Percentiles rank a stretch among this genome's conserved stretches.
Evolutionary conservation across 768 basidiomycete species (phyloP).

Genomic region (Phylloporus sp.): DNA sequence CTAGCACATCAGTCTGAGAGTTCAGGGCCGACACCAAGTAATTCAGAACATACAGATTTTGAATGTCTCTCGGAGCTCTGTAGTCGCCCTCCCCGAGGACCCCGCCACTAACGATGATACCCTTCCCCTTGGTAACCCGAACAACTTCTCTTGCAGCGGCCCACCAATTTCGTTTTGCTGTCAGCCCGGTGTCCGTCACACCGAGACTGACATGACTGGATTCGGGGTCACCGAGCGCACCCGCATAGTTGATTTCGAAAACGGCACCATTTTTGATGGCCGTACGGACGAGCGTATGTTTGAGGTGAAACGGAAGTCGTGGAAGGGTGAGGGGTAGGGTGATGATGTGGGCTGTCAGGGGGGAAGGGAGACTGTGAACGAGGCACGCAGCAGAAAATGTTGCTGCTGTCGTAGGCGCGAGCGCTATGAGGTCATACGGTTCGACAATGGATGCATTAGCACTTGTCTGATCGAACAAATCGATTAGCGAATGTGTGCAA

Average conservation of each 20-base stretch:
- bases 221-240: constrained; percentile 63
- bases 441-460: constrained; percentile 60
- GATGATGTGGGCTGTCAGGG: constrained; percentile 77
- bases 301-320: constrained; percentile 75
- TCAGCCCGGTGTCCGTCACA: constrained; percentile 48
- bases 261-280: constrained; percentile 79
- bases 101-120: constrained; percentile 68
- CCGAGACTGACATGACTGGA: constrained; percentile 41
- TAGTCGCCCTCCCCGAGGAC: constrained; percentile 58
- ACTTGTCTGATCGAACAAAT: constrained; percentile 50
- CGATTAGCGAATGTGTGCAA: background rate
- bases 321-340: constrained; percentile 74
- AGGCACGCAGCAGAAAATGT: constrained; percentile 80
- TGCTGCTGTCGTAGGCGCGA: constrained; percentile 66
- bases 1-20: constrained; percentile 33
- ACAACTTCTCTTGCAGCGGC: constrained; percentile 70
- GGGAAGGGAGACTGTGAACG: constrained; percentile 71
- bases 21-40: background rate
- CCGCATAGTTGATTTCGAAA: constrained; percentile 78
- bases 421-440: constrained; percentile 73
- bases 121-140: constrained; percentile 78
- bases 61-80: constrained; percentile 68
- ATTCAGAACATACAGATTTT: constrained; percentile 58
- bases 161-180: constrained; percentile 82
- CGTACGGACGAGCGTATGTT: constrained; percentile 77